phyloP scores from a whole-genome alignment of 345 rosid species.

The Camelina laxa region DNA sequence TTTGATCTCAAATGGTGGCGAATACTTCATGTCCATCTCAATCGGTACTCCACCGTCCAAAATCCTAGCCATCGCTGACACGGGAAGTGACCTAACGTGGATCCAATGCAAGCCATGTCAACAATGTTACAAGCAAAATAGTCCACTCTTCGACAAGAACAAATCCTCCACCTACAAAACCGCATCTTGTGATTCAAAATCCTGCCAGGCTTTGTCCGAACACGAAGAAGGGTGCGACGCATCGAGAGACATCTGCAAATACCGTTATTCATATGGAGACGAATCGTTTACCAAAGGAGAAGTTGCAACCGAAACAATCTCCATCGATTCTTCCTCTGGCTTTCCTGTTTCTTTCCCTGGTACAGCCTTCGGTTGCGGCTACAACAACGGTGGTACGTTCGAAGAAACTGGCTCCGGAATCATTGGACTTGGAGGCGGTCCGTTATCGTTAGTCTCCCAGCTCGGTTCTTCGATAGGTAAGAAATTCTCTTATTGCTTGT shows the following conservation, averaged over 20 bases:
- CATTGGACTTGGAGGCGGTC: constrained; percentile 68
- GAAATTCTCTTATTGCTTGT: constrained; percentile 66
- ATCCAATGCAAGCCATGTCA: constrained; percentile 45
- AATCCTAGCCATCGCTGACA: constrained; percentile 41
- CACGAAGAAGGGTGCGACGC: constrained; percentile 38
- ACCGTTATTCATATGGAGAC: constrained; percentile 57
- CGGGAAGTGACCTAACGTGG: constrained; percentile 44
- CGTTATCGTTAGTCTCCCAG: constrained; percentile 59
- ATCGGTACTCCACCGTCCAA: constrained; percentile 45
- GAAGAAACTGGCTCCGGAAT: constrained; percentile 59
- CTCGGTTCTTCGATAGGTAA: constrained; percentile 43
- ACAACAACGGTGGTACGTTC: constrained; percentile 50
- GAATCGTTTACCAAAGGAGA: constrained; percentile 48
- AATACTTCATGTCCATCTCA: constrained; percentile 44
- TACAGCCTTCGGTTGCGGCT: constrained; percentile 61
- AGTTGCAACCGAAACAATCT: constrained; percentile 52
- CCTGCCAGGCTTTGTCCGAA: constrained; percentile 21
- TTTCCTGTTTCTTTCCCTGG: constrained; percentile 34
- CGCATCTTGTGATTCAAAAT: constrained; percentile 25
- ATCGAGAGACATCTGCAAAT: constrained; percentile 42
- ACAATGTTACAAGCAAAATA: constrained; percentile 40
- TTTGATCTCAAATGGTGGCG: constrained; percentile 26
- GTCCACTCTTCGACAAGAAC: constrained; percentile 36
- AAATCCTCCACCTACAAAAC: constrained; percentile 43
- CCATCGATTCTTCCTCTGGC: constrained; percentile 35